These are phyloP conservation scores for Leccinum subgranulosum DNA, from an alignment of 768 basidiomycete species.

Conservation along the genomic window DNA sequence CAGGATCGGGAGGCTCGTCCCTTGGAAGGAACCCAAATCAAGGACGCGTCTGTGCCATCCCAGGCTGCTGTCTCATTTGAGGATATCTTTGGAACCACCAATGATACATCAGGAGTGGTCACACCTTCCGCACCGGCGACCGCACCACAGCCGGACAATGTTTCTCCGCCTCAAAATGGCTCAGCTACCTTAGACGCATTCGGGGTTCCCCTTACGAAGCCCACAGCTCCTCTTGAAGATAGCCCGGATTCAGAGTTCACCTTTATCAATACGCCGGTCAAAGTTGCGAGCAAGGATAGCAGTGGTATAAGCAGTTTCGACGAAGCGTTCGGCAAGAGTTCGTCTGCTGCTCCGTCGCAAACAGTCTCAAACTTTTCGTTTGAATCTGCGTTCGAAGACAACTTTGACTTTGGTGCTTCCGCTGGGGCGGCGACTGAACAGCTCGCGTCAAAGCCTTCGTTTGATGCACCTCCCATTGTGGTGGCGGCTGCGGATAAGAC, in stretches of 20 bases:
- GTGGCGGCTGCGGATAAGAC: conserved; percentile 4
- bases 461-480: conserved; percentile 10
- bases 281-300: conserved; percentile 10
- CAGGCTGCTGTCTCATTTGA: conserved; percentile 43
- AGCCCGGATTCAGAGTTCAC: conserved; percentile 20
- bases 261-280: conserved; percentile 15
- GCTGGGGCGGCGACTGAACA: conserved; percentile 30
- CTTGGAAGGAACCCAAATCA: conserved; percentile 11
- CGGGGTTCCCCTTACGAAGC: conserved; percentile 34
- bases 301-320: conserved; percentile 61
- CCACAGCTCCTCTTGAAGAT: conserved; percentile 15
- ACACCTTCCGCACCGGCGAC: conserved; percentile 16
- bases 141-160: conserved; percentile 17
- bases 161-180: conserved; percentile 13
- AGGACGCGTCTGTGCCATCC: conserved; percentile 10
- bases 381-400: conserved; percentile 60
- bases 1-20: conserved; percentile 21
- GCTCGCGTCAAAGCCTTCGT: conserved; percentile 26
- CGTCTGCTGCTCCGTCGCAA: conserved; percentile 36
- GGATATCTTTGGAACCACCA: conserved; percentile 48
- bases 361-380: conserved; percentile 50
- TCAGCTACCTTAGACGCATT: conserved; percentile 34
- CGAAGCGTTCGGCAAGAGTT: conserved; percentile 63
- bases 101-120: conserved; percentile 20
- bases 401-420: conserved; percentile 59